phyloP scores from a whole-genome alignment of 805 yeast genomes.

The Saturnispora gosingensis region DNA sequence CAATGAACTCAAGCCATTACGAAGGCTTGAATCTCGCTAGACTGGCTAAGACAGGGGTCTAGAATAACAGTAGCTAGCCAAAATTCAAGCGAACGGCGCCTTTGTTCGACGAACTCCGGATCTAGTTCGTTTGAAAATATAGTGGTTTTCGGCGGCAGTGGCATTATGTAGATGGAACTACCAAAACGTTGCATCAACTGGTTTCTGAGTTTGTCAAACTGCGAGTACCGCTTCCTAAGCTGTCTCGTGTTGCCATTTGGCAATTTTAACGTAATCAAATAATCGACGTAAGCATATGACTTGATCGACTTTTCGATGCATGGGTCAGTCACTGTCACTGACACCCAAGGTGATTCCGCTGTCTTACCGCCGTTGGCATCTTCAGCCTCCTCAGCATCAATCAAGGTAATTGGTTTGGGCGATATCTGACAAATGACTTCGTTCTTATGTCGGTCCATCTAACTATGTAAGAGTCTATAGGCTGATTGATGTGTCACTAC shows the following conservation, averaged over 20 bases:
- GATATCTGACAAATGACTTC: slow-evolving; percentile 2
- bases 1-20: slow-evolving; percentile 15
- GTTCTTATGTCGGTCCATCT: neutral
- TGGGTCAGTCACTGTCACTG: slow-evolving; percentile 24
- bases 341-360: slow-evolving; percentile 5
- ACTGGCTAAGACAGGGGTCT: slow-evolving; percentile 35
- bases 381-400: slow-evolving; percentile 27
- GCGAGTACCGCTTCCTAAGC: slow-evolving; percentile 55
- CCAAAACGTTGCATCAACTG: slow-evolving; percentile 32
- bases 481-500: neutral
- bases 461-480: neutral
- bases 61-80: slow-evolving; percentile 46
- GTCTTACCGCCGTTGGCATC: slow-evolving; percentile 10
- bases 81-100: slow-evolving; percentile 52
- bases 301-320: slow-evolving; percentile 21
- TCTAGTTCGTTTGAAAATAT: slow-evolving; percentile 21
- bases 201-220: slow-evolving; percentile 42
- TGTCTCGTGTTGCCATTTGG: slow-evolving; percentile 31
- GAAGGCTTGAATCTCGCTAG: slow-evolving; percentile 33
- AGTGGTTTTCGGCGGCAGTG: slow-evolving; percentile 41
- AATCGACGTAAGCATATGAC: slow-evolving; percentile 23
- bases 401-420: slow-evolving; percentile 29
- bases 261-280: slow-evolving; percentile 24
- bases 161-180: slow-evolving; percentile 32
- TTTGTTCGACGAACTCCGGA: slow-evolving; percentile 38